These are phyloP conservation scores for Pleurotus cornucopiae DNA, from an alignment of 768 basidiomycete species.

Conservation along the genomic window DNA sequence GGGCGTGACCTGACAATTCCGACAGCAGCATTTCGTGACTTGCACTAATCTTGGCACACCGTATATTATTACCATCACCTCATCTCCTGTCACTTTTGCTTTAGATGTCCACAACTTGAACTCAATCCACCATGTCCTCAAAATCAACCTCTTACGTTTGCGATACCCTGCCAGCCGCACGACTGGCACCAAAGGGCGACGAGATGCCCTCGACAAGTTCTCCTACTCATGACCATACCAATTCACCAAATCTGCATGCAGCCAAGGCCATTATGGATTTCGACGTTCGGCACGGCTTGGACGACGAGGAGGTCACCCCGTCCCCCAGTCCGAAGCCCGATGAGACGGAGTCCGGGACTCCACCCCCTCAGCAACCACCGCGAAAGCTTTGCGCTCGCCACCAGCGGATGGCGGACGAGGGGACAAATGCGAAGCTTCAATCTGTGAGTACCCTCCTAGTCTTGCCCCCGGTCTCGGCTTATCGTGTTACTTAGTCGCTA, in stretches of 20 bases:
- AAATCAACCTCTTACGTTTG: constrained; percentile 47
- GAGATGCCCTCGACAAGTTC: constrained; percentile 12
- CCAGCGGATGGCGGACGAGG: constrained; percentile 95
- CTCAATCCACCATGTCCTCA: constrained; percentile 18
- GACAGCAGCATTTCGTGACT: constrained; percentile 5
- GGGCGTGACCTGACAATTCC: constrained; percentile 18
- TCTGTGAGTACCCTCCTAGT: constrained; percentile 47
- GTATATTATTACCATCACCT: constrained; percentile 11
- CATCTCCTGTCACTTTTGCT: constrained; percentile 9
- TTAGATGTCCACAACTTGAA: constrained; percentile 6
- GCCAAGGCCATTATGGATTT: constrained; percentile 8
- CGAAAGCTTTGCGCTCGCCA: constrained; percentile 90
- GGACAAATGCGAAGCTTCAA: constrained; percentile 88
- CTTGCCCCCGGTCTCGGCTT: neutral
- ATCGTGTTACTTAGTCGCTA: constrained; percentile 59
- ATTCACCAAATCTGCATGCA: neutral
- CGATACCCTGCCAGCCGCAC: constrained; percentile 67
- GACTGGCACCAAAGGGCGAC: constrained; percentile 31
- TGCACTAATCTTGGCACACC: neutral
- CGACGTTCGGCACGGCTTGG: constrained; percentile 15
- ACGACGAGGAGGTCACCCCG: constrained; percentile 36
- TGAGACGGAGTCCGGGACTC: constrained; percentile 9
- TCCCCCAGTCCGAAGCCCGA: constrained; percentile 28
- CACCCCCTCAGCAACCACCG: constrained; percentile 29
- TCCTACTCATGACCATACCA: neutral